Evolutionary conservation across 2,329 filamentous ascomycete genomes (phyloP).

Genomic region (Trichoderma lentiforme): DNA sequence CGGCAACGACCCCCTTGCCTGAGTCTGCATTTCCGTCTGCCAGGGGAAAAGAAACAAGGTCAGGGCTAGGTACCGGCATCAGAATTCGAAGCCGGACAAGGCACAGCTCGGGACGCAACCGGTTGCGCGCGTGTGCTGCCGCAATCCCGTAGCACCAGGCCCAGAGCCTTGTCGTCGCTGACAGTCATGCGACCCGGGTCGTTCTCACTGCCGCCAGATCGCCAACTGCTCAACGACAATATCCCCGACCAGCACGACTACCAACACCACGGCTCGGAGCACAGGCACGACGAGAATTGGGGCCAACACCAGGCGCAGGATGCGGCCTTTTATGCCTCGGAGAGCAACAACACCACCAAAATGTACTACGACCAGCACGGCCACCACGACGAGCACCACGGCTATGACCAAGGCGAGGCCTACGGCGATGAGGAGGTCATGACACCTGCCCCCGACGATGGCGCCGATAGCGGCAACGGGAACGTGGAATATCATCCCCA

Average conservation of each 20-base stretch:
- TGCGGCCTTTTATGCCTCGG: slow-evolving; percentile 10
- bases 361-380: not conserved
- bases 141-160: not conserved
- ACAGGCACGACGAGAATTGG: not conserved
- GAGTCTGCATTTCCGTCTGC: not conserved
- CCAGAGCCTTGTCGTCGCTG: slow-evolving; percentile 10
- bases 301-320: slow-evolving; percentile 11
- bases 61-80: not conserved
- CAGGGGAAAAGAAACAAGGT: not conserved
- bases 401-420: not conserved
- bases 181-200: slow-evolving; percentile 22
- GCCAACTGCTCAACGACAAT: slow-evolving; percentile 3
- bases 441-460: slow-evolving; percentile 3
- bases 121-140: slow-evolving; percentile 4
- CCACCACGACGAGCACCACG: not conserved
- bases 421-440: slow-evolving; percentile 11
- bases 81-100: slow-evolving; percentile 5
- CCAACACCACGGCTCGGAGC: not conserved
- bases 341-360: not conserved
- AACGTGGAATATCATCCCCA: not conserved
- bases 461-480: not conserved
- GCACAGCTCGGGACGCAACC: slow-evolving; percentile 1
- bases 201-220: slow-evolving; percentile 13
- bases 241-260: not conserved
- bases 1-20: not conserved